phyloP scores from a whole-genome alignment of 192 early-diverging fungal species.

The Podochytrium sp. region DNA sequence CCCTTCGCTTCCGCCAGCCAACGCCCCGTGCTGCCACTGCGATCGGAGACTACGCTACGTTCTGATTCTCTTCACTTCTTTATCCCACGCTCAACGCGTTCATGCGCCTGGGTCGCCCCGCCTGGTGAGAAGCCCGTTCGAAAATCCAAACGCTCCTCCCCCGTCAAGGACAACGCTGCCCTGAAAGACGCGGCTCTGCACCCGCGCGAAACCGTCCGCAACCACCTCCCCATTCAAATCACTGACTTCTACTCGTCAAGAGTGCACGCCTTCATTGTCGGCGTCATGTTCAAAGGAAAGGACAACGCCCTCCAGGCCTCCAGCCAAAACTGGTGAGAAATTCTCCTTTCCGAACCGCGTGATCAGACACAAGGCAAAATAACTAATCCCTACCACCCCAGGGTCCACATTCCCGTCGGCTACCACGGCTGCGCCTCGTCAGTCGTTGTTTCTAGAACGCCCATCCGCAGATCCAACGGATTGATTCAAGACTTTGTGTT shows the following conservation, averaged over 20 bases:
- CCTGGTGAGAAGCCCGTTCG: slow-evolving; percentile 82
- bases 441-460: slow-evolving; percentile 89
- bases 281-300: slow-evolving; percentile 95
- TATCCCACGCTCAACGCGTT: slow-evolving; percentile 86
- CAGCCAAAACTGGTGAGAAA: slow-evolving; percentile 85
- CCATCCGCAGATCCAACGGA: slow-evolving; percentile 80
- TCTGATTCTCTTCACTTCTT: background rate
- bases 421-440: slow-evolving; percentile 96
- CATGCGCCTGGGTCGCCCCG: slow-evolving; percentile 83
- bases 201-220: slow-evolving; percentile 54
- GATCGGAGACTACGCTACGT: slow-evolving; percentile 68
- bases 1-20: too few species aligned
- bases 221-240: slow-evolving; percentile 86
- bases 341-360: background rate
- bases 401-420: slow-evolving; percentile 91
- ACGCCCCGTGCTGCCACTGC: slow-evolving; percentile 68
- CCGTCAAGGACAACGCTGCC: slow-evolving; percentile 58
- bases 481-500: slow-evolving; percentile 71
- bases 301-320: slow-evolving; percentile 98
- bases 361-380: too few species aligned
- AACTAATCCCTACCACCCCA: too few species aligned
- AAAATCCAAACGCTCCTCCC: slow-evolving; percentile 69
- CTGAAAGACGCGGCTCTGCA: slow-evolving; percentile 58
- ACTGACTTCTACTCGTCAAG: slow-evolving; percentile 96
- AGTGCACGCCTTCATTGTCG: slow-evolving; percentile 97